A percentile compares a stretch with the other conserved stretches of the same genome.
phyloP scores from a whole-genome alignment of 2,329 filamentous ascomycete species.

The Calonectria montana region DNA sequence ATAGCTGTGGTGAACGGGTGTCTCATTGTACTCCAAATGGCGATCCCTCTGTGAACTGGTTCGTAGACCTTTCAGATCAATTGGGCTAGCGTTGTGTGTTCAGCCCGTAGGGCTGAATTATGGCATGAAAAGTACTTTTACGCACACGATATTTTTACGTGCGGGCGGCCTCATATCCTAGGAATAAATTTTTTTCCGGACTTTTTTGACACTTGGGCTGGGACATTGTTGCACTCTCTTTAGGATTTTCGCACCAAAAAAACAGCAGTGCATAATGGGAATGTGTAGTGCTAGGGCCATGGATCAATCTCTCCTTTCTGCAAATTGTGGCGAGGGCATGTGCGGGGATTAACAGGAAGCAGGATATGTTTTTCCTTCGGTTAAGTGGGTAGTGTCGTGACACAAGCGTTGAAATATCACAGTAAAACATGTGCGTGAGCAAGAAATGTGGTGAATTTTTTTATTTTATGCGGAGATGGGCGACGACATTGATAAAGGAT shows the following conservation, averaged over 20 bases:
- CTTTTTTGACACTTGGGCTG: not conserved
- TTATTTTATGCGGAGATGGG: constrained; percentile 5
- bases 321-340: not conserved
- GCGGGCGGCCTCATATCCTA: not conserved
- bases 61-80: not conserved
- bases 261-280: not conserved
- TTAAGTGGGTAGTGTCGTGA: not conserved
- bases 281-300: not conserved
- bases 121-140: not conserved
- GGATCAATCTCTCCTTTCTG: too few species aligned
- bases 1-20: constrained; percentile 45
- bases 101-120: constrained; percentile 3
- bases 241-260: not conserved
- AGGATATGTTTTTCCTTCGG: constrained; percentile 19
- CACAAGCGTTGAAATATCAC: not conserved
- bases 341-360: constrained; percentile 22
- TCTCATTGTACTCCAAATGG: constrained; percentile 37
- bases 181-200: not conserved
- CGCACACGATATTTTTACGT: not conserved
- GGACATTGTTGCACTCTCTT: too few species aligned
- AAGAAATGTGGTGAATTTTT: constrained; percentile 14
- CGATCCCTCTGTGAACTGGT: not conserved
- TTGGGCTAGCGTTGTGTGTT: constrained; percentile 5
- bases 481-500: not conserved
- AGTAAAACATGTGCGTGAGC: not conserved